Conservation (phyloP, 192 early-diverging fungal species). For the Coemansia sp. region DNA sequence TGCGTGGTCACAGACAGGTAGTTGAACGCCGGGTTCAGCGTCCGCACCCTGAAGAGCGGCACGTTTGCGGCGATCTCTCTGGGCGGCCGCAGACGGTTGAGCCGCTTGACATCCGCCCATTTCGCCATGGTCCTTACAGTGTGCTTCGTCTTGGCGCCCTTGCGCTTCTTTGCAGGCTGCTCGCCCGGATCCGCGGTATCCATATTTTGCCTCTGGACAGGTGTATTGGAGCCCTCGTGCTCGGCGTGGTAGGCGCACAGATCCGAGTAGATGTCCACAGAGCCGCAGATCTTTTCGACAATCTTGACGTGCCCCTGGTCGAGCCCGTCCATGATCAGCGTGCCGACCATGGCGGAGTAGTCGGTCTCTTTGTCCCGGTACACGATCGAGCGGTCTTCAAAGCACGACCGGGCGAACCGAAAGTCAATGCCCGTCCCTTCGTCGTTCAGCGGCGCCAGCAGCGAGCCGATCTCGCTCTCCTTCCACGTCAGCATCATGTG, state of each 20-base stretch:
- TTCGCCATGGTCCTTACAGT: conserved; percentile 11
- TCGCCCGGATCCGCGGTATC: neutral
- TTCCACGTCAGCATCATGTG: conserved; percentile 54
- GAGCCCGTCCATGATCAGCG: conserved; percentile 37
- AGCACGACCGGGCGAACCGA: conserved; percentile 20
- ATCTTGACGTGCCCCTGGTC: conserved; percentile 39
- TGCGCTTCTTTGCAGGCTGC: neutral
- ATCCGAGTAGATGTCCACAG: conserved; percentile 32
- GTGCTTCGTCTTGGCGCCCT: conserved; percentile 1
- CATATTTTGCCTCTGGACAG: neutral
- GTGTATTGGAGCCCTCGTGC: neutral
- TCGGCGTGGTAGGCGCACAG: conserved; percentile 22
- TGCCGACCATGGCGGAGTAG: conserved; percentile 1
- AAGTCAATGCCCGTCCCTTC: conserved; percentile 28
- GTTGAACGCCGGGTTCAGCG: conserved; percentile 10
- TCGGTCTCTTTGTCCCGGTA: neutral
- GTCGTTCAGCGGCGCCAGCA: conserved; percentile 54
- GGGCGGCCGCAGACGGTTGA: conserved; percentile 13
- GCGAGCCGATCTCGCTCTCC: conserved; percentile 51
- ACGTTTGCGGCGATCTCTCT: conserved; percentile 8
- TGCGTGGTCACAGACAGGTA: conserved; percentile 13
- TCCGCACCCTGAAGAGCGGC: conserved; percentile 35
- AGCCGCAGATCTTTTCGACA: conserved; percentile 20
- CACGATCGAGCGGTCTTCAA: conserved; percentile 15
- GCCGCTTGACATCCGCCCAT: conserved; percentile 29